Base-by-base conservation (phyloP, 2,329 filamentous ascomycete species). In the Blastomyces emzantsi region DNA sequence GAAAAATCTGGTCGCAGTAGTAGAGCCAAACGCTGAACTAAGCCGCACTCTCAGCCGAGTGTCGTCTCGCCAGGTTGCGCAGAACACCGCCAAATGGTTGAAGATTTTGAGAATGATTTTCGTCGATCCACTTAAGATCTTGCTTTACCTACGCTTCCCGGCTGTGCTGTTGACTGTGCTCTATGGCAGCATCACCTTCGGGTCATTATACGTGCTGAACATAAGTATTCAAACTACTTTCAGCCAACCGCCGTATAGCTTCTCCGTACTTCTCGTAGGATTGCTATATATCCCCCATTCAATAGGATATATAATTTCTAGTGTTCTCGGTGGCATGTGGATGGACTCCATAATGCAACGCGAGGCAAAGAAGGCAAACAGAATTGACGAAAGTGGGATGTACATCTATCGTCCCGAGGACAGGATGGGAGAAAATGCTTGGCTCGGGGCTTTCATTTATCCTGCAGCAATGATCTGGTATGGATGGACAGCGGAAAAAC, bases 391-490 rank as follows among this genome's bases (percentile, higher is more conserved):
- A 45, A 75, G 83, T 47, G 90, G 89, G 17, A 83, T 82, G 64
- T 78, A 90, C 25, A 77, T 90, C 11, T 88, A 85, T 70, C 79
- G 85, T 1, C 90, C 90, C 0, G 90, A 94, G 75, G 90, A 95
- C 73, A 83, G 90, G 15, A 90, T 94, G 84, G 81, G 87, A 54
- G 88, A 93, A 72, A 94, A 95, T 71, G 88, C 88, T 2, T 93
- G 87, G 87, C 74, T 92, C 0, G 88, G 87, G 2, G 87, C 87
- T 0, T 78, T 85, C 3, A 68, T 92, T 56, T 92, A 89, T 69
- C 90, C 90, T 0, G 79, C 80, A 0, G 87, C 86, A 0, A 74
- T 94, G 65, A 78, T 94, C 36, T 86, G 87, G 79, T 94, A 90
- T 71, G 90, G 90, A 3, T 95, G 90, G 90, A 83, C 85, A 0